Evolutionary conservation across 805 yeast genomes (phyloP), one percentile per base, ranked within the genome.

Genomic region (Pichia sporocuriosa): DNA sequence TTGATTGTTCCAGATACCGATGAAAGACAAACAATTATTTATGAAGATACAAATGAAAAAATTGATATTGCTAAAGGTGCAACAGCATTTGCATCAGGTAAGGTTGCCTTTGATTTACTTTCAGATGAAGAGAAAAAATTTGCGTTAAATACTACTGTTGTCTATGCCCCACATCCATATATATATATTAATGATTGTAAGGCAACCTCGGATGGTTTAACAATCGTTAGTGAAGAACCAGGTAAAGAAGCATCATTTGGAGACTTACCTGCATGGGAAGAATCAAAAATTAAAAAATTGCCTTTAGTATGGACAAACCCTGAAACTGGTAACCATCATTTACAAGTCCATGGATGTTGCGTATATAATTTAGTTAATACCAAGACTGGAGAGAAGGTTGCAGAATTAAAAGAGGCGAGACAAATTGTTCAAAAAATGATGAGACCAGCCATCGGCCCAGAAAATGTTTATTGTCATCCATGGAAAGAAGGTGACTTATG

Each of bases 301-400:
- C 96, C 96, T 11, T 67, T 87, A 68, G 94, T 86, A 3, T 87
- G 96, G 96, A 86, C 94, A 5, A 87, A 87, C 59, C 95, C 95
- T 15, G 80, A 81, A 30, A 87, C 95, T 30, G 80, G 80, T 28
- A 72, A 82, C 51, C 93, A 80, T 43, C 95, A 84, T 55, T 69
- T 87, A 49, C 95, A 87, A 63, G 83, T 83, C 10, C 95, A 87
- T 57, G 95, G 94, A 4, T 84, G 95, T 59, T 86, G 95, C 63
- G 80, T 85, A 45, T 75, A 76, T 66, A 77, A 73, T 57, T 67
- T 86, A 52, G 58, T 69, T 35, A 65, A 75, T 53, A 67, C 68
- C 22, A 66, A 68, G 25, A 68, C 75, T 29, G 90, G 86, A 30
- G 77, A 77, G 27, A 76, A 74, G 10, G 68, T 68, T 12, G 69